These are phyloP conservation scores for Alopecurus myosuroides DNA, from an alignment of 176 grass and related monocot species.

Conservation along the genomic window DNA sequence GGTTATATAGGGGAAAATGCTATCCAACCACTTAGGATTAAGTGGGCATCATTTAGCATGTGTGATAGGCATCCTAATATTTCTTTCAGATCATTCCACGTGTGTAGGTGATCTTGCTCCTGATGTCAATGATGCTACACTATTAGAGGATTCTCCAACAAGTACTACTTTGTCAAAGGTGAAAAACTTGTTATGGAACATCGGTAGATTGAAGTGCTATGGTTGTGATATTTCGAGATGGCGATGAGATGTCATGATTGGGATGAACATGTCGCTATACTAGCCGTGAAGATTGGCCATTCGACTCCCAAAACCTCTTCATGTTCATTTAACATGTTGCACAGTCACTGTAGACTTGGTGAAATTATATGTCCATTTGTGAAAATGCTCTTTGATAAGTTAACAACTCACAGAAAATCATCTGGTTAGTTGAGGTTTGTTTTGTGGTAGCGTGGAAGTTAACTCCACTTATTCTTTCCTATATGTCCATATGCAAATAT, in stretches of 20 bases:
- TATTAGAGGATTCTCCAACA: conserved; percentile 75
- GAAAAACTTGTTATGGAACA: conserved; percentile 95
- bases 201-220: conserved; percentile 85
- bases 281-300: conserved; percentile 78
- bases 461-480: neutral
- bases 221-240: conserved; percentile 92
- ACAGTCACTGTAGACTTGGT: neutral
- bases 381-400: neutral
- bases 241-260: conserved; percentile 65
- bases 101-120: conserved; percentile 92
- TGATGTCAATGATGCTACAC: conserved; percentile 66
- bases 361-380: neutral
- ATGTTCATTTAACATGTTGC: conserved; percentile 38
- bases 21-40: conserved; percentile 80
- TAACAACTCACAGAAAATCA: no score
- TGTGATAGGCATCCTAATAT: conserved; percentile 71
- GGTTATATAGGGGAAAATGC: conserved; percentile 90
- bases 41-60: conserved; percentile 97
- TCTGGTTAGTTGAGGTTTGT: neutral
- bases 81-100: conserved; percentile 71
- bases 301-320: conserved; percentile 87
- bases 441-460: neutral
- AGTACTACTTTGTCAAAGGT: conserved; percentile 80
- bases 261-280: conserved; percentile 89
- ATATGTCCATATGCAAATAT: neutral